Base-by-base conservation (phyloP, 768 basidiomycete species). In the Boletus eberwhitei region DNA sequence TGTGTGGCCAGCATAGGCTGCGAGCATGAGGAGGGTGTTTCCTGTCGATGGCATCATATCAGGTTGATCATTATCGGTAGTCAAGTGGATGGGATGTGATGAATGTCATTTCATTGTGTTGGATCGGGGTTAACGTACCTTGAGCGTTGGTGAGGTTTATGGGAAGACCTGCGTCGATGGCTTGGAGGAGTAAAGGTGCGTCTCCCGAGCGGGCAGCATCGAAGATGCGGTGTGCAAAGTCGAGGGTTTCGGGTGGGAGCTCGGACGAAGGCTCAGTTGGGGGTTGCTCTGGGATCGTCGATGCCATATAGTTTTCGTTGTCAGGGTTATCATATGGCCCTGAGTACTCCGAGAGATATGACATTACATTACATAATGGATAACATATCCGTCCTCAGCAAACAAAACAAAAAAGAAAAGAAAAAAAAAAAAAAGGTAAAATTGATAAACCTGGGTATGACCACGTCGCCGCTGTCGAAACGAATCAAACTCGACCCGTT, bases 21-120 rank as follows among this genome's bases (percentile, higher is more conserved):
- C 84, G 48, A 90, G 79, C 87, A 91, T 91, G 50, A 91, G 73
- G 7, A 92, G 74, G 5, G 87, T 88, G 66, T 91, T 90, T 21
- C 90, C 89, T 85, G 63, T 6, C 7, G 29, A 24, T 24, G 24
- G 24, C 5, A 24, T 24, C 29, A 29, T 29, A 9, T 29, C 29
- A 29, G n/a, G n/a, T n/a, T n/a, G n/a, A n/a, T n/a, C n/a, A n/a
- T n/a, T n/a, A n/a, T n/a, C n/a, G n/a, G n/a, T n/a, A n/a, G n/a
- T n/a, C n/a, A n/a, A n/a, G n/a, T n/a, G n/a, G n/a, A n/a, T n/a
- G n/a, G n/a, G n/a, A n/a, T n/a, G n/a, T n/a, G n/a, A n/a, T n/a
- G n/a, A n/a, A n/a, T n/a, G n/a, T n/a, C n/a, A n/a, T n/a, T n/a
- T n/a, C n/a, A n/a, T n/a, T n/a, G n/a, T n/a, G n/a, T n/a, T n/a